phyloP scores from a whole-genome alignment of 257 asterid genomes.

The Ligustrum vulgare region DNA sequence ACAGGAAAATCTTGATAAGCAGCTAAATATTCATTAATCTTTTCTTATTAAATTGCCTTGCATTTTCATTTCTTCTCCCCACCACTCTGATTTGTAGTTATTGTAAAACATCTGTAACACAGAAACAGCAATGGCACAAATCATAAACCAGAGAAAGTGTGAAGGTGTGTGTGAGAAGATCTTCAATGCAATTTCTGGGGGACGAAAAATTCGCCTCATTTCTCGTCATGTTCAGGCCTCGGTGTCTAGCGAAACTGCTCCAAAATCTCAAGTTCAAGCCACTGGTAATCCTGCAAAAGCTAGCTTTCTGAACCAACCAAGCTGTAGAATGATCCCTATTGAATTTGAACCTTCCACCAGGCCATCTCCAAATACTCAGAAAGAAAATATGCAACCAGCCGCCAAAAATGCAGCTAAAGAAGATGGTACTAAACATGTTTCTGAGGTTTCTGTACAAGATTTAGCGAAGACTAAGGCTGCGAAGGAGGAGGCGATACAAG shows the following conservation, averaged over 20 bases:
- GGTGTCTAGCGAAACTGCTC: not conserved
- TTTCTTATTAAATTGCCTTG: constrained; percentile 17
- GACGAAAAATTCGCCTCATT: not conserved
- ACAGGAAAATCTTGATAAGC: constrained; percentile 6
- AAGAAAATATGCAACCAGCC: not conserved
- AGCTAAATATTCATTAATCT: not conserved
- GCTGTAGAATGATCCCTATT: not conserved
- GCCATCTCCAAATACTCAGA: not conserved
- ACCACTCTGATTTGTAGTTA: constrained; percentile 1
- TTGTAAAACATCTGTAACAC: not conserved
- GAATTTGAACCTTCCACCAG: not conserved
- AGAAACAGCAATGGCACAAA: constrained; percentile 29
- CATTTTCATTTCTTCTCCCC: not conserved
- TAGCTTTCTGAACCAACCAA: not conserved
- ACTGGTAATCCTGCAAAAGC: not conserved
- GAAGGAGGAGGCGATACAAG: constrained; percentile 9
- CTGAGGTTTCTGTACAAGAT: not conserved
- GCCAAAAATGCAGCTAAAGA: not conserved
- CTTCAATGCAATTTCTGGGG: not conserved
- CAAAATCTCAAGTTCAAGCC: not conserved
- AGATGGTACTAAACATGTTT: not conserved
- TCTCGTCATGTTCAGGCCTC: not conserved
- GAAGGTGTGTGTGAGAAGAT: constrained; percentile 11
- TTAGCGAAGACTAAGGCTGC: not conserved
- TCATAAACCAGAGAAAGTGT: constrained; percentile 5